phyloP scores from a whole-genome alignment of 2,329 filamentous ascomycete genomes.

The Achaetomium macrosporum region DNA sequence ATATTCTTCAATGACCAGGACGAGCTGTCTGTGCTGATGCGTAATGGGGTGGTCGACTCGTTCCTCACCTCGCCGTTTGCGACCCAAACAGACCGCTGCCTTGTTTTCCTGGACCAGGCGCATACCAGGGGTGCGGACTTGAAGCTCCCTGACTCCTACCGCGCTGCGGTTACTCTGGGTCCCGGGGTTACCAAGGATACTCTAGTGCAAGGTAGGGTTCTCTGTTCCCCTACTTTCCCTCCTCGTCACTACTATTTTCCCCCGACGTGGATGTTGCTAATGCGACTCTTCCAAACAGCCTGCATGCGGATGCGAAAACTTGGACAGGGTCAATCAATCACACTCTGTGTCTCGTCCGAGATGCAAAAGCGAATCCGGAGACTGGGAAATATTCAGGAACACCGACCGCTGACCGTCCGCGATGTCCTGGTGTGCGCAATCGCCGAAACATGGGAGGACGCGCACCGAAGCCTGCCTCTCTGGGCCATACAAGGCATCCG shows the following conservation, averaged over 20 bases:
- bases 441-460: conserved; percentile 47
- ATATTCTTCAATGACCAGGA: conserved; percentile 49
- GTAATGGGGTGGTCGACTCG: conserved; percentile 38
- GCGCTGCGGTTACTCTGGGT: conserved; percentile 64
- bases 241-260: too few species aligned
- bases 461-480: conserved; percentile 45
- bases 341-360: conserved; percentile 55
- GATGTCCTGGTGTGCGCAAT: conserved; percentile 59
- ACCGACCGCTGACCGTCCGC: conserved; percentile 34
- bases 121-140: conserved; percentile 58
- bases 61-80: conserved; percentile 55
- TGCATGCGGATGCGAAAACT: conserved; percentile 69
- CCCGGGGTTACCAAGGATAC: conserved; percentile 61
- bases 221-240: background rate
- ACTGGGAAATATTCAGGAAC: conserved; percentile 34
- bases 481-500: conserved; percentile 57
- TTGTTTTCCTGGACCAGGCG: conserved; percentile 56
- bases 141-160: conserved; percentile 47
- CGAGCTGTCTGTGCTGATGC: conserved; percentile 37
- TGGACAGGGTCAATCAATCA: conserved; percentile 58
- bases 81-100: conserved; percentile 50
- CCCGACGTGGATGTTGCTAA: too few species aligned
- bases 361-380: conserved; percentile 41
- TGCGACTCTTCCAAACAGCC: too few species aligned
- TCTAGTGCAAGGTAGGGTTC: conserved; percentile 60